These are phyloP conservation scores for Suillus subaureus DNA, from an alignment of 768 basidiomycete genomes.

Conservation along the genomic window DNA sequence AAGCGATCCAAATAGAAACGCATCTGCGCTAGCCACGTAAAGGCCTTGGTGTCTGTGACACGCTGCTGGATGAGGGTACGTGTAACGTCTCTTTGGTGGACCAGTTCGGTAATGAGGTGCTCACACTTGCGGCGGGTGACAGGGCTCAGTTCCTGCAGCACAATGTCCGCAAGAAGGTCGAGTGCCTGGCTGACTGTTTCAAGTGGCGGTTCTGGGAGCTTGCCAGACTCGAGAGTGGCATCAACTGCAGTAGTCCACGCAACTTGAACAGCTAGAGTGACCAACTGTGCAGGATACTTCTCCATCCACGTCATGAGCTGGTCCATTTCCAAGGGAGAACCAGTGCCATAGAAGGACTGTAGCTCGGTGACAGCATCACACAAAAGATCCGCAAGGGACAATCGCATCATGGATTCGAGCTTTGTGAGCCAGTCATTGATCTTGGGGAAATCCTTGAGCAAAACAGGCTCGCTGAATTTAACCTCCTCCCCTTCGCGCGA, in stretches of 20 bases:
- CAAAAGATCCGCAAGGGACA: conserved; percentile 83
- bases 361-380: conserved; percentile 81
- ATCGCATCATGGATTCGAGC: conserved; percentile 90
- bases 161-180: conserved; percentile 95
- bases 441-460: conserved; percentile 91
- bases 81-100: conserved; percentile 95
- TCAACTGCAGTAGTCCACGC: conserved; percentile 93
- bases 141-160: conserved; percentile 83
- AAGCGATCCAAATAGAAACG: conserved; percentile 87
- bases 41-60: conserved; percentile 66
- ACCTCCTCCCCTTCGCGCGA: conserved; percentile 97
- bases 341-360: conserved; percentile 75
- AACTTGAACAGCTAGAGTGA: conserved; percentile 93
- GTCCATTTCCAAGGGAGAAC: conserved; percentile 57
- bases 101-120: conserved; percentile 97
- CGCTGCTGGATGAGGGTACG: conserved; percentile 72
- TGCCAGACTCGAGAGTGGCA: conserved; percentile 55
- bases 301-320: conserved; percentile 90
- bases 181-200: conserved; percentile 79
- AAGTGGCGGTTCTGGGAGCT: conserved; percentile 65
- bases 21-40: conserved; percentile 98
- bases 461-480: conserved; percentile 76
- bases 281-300: conserved; percentile 93
- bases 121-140: conserved; percentile 98
- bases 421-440: conserved; percentile 98